Evolutionary conservation across 306 rosid species (phyloP).

Genomic region (Argentina anserina): DNA sequence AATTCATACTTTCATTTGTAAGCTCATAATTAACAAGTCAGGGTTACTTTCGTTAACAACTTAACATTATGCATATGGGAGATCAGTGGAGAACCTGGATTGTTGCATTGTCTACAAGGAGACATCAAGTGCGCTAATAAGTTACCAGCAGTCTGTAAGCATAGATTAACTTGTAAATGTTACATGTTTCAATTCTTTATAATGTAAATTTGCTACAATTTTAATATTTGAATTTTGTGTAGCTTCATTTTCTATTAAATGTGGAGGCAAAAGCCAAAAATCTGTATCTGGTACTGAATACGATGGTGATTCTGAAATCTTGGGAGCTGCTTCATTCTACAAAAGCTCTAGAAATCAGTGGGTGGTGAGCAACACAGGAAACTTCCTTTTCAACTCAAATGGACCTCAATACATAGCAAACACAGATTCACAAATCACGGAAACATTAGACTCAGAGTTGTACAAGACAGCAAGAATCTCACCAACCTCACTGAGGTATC

Average conservation of each 20-base stretch:
- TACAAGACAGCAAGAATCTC: slow-evolving; percentile 37
- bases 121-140: slow-evolving; percentile 21
- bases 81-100: slow-evolving; percentile 22
- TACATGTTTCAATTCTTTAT: not conserved
- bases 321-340: slow-evolving; percentile 32
- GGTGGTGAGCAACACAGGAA: slow-evolving; percentile 32
- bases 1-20: not conserved
- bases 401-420: slow-evolving; percentile 25
- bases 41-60: not conserved
- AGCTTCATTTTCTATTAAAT: slow-evolving; percentile 38
- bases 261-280: slow-evolving; percentile 25
- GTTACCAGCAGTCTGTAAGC: slow-evolving; percentile 25
- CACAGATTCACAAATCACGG: slow-evolving; percentile 28
- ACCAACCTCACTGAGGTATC: slow-evolving; percentile 38
- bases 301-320: slow-evolving; percentile 27
- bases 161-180: not conserved
- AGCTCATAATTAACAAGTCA: not conserved
- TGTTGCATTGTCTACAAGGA: slow-evolving; percentile 29
- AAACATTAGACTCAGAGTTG: slow-evolving; percentile 31
- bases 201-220: not conserved
- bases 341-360: slow-evolving; percentile 20
- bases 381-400: slow-evolving; percentile 27
- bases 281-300: slow-evolving; percentile 27
- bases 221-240: not conserved
- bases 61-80: not conserved